Percentiles rank a stretch among this genome's conserved stretches.
Evolutionary conservation across 495 filamentous ascomycete genomes (phyloP).

Genomic region (Penicillium turbatum): DNA sequence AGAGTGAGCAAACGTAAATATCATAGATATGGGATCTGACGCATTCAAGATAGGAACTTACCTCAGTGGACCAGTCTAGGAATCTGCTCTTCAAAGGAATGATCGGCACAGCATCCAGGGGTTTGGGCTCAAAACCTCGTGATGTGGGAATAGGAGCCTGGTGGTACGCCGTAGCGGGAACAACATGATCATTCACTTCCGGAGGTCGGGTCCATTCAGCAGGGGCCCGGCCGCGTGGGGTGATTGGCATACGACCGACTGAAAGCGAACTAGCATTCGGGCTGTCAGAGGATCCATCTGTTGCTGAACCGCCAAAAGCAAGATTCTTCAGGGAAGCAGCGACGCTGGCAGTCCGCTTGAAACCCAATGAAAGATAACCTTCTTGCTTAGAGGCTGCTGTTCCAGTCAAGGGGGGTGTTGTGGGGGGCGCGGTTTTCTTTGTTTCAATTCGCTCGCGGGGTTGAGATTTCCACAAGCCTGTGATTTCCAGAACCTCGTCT

Average conservation of each 20-base stretch:
- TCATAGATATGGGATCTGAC: background rate
- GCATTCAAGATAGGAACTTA: slow-evolving; percentile 32
- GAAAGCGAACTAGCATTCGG: slow-evolving; percentile 31
- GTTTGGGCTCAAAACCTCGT: slow-evolving; percentile 62
- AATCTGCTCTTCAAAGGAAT: slow-evolving; percentile 80
- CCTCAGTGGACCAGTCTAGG: slow-evolving; percentile 91
- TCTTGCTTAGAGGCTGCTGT: slow-evolving; percentile 50
- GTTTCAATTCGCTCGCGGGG: slow-evolving; percentile 35
- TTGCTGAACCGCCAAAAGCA: slow-evolving; percentile 50
- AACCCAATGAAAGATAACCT: slow-evolving; percentile 59
- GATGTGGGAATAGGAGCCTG: slow-evolving; percentile 72
- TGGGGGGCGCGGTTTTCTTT: slow-evolving; percentile 41
- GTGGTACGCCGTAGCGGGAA: slow-evolving; percentile 66
- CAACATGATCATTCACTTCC: slow-evolving; percentile 69
- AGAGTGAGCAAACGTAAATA: slow-evolving; percentile 30
- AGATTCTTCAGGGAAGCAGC: slow-evolving; percentile 67
- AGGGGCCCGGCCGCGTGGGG: slow-evolving; percentile 54
- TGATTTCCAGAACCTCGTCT: slow-evolving; percentile 67
- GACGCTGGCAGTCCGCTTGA: slow-evolving; percentile 67
- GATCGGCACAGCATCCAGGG: slow-evolving; percentile 47
- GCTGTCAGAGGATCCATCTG: slow-evolving; percentile 27
- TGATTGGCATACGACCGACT: slow-evolving; percentile 42
- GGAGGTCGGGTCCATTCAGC: slow-evolving; percentile 71
- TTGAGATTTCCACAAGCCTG: slow-evolving; percentile 44
- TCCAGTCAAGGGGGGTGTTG: slow-evolving; percentile 45